phyloP scores from a whole-genome alignment of 2,329 filamentous ascomycete species.

The Graphilbum sp. region DNA sequence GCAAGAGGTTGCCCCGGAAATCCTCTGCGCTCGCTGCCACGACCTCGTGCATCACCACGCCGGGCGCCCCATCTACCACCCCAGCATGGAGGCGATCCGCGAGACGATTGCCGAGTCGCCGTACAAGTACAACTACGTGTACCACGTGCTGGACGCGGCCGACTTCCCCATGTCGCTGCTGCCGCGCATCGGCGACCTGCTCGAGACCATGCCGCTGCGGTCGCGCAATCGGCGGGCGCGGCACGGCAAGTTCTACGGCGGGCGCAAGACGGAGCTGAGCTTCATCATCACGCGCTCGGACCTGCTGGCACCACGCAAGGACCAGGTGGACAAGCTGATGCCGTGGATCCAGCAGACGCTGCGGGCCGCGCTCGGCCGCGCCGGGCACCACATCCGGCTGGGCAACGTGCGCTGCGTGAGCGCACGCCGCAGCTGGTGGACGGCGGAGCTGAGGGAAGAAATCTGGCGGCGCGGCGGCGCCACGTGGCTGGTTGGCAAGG shows the following conservation, averaged over 20 bases:
- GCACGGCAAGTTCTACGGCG: conserved; percentile 45
- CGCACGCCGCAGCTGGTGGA: conserved; percentile 81
- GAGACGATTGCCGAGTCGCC: conserved; percentile 80
- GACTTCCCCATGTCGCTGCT: conserved; percentile 93
- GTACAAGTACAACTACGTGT: conserved; percentile 82
- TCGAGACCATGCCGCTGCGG: conserved; percentile 58
- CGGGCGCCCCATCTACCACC: conserved; percentile 60
- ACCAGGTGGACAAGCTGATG: conserved; percentile 74
- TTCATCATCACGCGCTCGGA: conserved; percentile 88
- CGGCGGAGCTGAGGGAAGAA: conserved; percentile 66
- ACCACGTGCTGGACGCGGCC: conserved; percentile 86
- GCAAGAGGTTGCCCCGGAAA: conserved; percentile 16
- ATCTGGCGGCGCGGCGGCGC: conserved; percentile 73
- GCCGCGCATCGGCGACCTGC: conserved; percentile 53
- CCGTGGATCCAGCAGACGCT: conserved; percentile 67
- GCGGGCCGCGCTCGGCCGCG: conserved; percentile 54
- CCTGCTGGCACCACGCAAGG: conserved; percentile 66
- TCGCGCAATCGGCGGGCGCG: conserved; percentile 67
- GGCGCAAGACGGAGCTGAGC: conserved; percentile 60
- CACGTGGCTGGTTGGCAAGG: conserved; percentile 94
- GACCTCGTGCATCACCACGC: conserved; percentile 59
- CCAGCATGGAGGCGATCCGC: conserved; percentile 62
- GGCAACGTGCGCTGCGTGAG: conserved; percentile 82
- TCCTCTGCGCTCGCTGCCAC: conserved; percentile 80
- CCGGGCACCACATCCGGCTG: conserved; percentile 55